Conservation (phyloP, 768 basidiomycete species). For the Roridomyces roridus region DNA sequence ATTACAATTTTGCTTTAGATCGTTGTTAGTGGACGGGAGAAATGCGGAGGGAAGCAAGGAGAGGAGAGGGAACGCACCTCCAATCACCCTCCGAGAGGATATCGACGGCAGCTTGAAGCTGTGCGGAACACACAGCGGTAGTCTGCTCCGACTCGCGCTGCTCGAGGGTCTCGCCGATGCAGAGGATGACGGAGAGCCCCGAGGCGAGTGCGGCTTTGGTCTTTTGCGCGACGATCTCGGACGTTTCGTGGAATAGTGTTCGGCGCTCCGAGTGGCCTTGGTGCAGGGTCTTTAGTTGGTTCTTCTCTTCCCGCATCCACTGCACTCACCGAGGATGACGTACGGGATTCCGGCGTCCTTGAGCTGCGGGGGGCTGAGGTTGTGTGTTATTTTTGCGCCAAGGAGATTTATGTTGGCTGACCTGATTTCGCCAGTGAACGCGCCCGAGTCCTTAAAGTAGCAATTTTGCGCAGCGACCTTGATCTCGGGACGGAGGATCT, state of each 20-base stretch:
- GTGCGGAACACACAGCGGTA: constrained; percentile 77
- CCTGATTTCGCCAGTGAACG: constrained; percentile 98
- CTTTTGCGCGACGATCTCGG: constrained; percentile 83
- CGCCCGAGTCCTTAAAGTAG: constrained; percentile 83
- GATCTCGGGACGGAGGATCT: constrained; percentile 66
- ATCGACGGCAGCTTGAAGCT: constrained; percentile 78
- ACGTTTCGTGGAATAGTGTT: constrained; percentile 89
- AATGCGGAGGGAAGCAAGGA: not conserved
- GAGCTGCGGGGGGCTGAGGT: constrained; percentile 77
- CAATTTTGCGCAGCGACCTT: constrained; percentile 92
- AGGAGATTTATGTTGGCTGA: constrained; percentile 34
- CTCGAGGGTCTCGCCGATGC: constrained; percentile 92
- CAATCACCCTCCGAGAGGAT: constrained; percentile 72
- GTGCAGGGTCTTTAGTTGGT: constrained; percentile 30
- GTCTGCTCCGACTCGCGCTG: constrained; percentile 86
- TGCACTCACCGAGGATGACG: constrained; percentile 80
- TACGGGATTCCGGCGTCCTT: constrained; percentile 86
- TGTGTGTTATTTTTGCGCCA: not conserved
- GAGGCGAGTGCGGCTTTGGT: constrained; percentile 81
- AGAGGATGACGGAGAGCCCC: constrained; percentile 88
- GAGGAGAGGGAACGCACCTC: constrained; percentile 61
- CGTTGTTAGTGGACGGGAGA: not conserved
- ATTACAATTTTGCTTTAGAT: constrained; percentile 82
- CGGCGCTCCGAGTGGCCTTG: constrained; percentile 98
- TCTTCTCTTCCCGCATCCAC: too few relatives aligned